Evolutionary conservation across 164 flowering plant species (phyloP), one percentile per base, ranked within the genome.

Genomic region (Brasenia schreberi): DNA sequence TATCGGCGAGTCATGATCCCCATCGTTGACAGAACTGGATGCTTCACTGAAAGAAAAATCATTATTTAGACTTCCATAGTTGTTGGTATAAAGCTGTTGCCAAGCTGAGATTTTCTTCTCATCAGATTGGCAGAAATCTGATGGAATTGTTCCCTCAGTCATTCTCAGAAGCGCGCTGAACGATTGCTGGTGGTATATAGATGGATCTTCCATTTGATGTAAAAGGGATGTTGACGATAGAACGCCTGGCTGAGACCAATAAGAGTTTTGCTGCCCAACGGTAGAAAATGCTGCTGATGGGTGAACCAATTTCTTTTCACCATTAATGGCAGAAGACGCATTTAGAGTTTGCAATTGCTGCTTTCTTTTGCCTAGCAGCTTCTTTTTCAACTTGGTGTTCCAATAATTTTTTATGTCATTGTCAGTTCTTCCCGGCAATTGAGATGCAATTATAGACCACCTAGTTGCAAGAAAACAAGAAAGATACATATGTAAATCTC

Each of bases 381-480:
- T 87, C 81, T 87, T 89, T 83, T 89, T 89, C 73, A 89, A 72
- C 77, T 81, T 87, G 19, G 96, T 89, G 80, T 89, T 89, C 96
- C 96, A 89, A 67, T 89, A 87, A 75, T 89, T 89, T 81, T 89
- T 89, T 33, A 89, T 85, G 67, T 89, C 96, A 17, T 89, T 89
- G 64, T 89, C 96, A 0, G 96, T 89, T 62, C 96, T 67, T 61
- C 96, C 96, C 0, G 96, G 96, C 63, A 89, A 72, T 67, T 87
- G 96, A 4, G 91, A 87, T 3, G 96, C 96, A 7, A 89, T 89
- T 6, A 87, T 82, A 14, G 96, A 89, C 96, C 96, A 89, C 75
- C 96, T 89, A 66, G 65, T 52, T 14, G 62, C 45, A 18, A 5
- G 53, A 42, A 23, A 16, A 64, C 39, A 18, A 18, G 17, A 7